These are phyloP conservation scores for Emergomyces orientalis DNA, from an alignment of 2,329 filamentous ascomycete species.

Conservation along the genomic window DNA sequence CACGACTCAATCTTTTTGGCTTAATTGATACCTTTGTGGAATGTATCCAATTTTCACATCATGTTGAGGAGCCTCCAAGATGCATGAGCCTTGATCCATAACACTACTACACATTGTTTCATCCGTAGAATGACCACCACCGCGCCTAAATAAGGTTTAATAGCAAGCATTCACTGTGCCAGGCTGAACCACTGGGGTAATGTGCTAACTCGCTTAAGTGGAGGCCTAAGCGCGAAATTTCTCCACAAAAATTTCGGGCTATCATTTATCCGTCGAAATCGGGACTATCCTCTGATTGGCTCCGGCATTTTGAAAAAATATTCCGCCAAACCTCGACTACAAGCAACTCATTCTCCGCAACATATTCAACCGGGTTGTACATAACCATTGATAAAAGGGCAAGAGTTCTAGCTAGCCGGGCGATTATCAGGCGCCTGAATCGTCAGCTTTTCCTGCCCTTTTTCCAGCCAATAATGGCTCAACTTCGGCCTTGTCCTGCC, in stretches of 20 bases:
- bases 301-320: background rate
- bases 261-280: background rate
- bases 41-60: background rate
- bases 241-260: background rate
- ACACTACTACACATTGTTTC: too few species aligned
- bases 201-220: too few species aligned
- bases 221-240: background rate
- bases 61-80: too few species aligned
- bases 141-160: too few species aligned
- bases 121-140: too few species aligned
- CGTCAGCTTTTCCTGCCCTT: background rate
- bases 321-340: too few species aligned
- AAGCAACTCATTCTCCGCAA: background rate
- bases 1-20: background rate
- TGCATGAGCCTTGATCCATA: background rate
- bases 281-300: background rate
- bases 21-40: background rate
- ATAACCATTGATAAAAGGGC: background rate
- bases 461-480: background rate
- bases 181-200: too few species aligned
- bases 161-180: too few species aligned
- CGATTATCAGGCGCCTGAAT: background rate
- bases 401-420: background rate
- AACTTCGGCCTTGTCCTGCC: background rate
- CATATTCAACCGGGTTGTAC: background rate